Percentiles rank a stretch among this genome's conserved stretches.
phyloP scores from a whole-genome alignment of 140 eudicot species.

The Bidens hawaiensis region DNA sequence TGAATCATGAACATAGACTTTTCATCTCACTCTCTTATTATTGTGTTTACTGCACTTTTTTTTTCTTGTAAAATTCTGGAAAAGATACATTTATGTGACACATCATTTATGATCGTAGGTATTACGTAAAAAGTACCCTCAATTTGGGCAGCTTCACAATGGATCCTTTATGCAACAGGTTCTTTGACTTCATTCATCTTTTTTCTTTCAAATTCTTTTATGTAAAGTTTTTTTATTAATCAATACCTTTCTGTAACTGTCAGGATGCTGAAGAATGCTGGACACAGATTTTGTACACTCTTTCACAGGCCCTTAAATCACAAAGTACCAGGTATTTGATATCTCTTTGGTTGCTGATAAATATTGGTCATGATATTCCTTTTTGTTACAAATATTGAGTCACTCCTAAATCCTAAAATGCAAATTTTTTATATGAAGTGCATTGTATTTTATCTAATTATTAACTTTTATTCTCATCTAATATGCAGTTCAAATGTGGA shows the following conservation, averaged over 20 bases:
- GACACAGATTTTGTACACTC: constrained; percentile 89
- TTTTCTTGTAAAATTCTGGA: not conserved
- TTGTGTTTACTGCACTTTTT: constrained; percentile 6
- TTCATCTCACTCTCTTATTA: not conserved
- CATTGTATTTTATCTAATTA: constrained; percentile 6
- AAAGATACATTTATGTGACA: constrained; percentile 9
- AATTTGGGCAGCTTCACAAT: constrained; percentile 91
- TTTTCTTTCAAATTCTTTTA: not conserved
- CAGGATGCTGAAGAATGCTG: constrained; percentile 99
- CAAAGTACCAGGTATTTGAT: constrained; percentile 57
- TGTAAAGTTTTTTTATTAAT: not conserved
- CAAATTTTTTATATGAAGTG: not conserved
- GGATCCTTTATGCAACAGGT: constrained; percentile 99
- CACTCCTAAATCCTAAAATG: not conserved
- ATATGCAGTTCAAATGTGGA: constrained; percentile 62
- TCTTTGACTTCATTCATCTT: not conserved
- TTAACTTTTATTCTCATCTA: not conserved
- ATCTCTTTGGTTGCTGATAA: not conserved
- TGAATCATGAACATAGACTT: not conserved
- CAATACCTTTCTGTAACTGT: not conserved
- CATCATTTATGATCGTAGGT: constrained; percentile 40
- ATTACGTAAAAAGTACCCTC: constrained; percentile 91
- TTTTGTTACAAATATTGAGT: constrained; percentile 1
- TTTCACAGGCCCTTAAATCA: constrained; percentile 68
- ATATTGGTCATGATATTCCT: not conserved